These are phyloP conservation scores for Fusarium verticillioides DNA, from an alignment of 2,329 filamentous ascomycete species.

Conservation along the genomic window DNA sequence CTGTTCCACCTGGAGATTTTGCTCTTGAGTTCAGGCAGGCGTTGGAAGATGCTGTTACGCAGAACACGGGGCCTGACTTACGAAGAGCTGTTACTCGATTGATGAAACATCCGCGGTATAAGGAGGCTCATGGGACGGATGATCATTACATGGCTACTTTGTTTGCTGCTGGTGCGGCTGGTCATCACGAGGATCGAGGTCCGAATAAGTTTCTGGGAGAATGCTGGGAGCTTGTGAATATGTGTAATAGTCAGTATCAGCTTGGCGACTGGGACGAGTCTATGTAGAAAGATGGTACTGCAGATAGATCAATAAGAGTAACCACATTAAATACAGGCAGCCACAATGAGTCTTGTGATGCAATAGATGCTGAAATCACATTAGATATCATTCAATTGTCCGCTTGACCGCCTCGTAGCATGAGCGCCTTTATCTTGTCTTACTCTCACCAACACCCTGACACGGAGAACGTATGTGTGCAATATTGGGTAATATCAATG, in stretches of 20 bases:
- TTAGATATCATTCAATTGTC: no score
- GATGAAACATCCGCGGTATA: conserved; percentile 74
- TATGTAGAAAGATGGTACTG: fast-evolving
- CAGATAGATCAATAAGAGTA: neutral
- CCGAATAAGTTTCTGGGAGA: conserved; percentile 61
- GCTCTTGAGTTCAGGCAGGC: conserved; percentile 74
- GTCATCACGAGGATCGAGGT: conserved; percentile 57
- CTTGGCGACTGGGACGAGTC: conserved; percentile 51
- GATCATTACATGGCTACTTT: conserved; percentile 75
- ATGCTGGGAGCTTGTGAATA: conserved; percentile 73
- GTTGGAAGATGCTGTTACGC: conserved; percentile 66
- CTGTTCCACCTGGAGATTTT: conserved; percentile 51
- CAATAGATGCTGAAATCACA: no score
- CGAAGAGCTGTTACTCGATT: conserved; percentile 66
- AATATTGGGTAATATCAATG: neutral
- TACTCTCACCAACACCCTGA: neutral
- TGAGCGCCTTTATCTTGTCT: neutral
- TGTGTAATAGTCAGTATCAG: conserved; percentile 70
- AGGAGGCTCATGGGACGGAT: conserved; percentile 75
- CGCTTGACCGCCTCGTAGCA: no score
- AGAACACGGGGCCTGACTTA: conserved; percentile 57
- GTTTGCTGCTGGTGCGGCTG: conserved; percentile 71
- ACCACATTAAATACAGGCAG: no score
- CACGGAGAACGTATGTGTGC: neutral
- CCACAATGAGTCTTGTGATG: no score